Evolutionary conservation across 2,329 filamentous ascomycete species (phyloP).

Genomic region (Herpomyces periplanetae): DNA sequence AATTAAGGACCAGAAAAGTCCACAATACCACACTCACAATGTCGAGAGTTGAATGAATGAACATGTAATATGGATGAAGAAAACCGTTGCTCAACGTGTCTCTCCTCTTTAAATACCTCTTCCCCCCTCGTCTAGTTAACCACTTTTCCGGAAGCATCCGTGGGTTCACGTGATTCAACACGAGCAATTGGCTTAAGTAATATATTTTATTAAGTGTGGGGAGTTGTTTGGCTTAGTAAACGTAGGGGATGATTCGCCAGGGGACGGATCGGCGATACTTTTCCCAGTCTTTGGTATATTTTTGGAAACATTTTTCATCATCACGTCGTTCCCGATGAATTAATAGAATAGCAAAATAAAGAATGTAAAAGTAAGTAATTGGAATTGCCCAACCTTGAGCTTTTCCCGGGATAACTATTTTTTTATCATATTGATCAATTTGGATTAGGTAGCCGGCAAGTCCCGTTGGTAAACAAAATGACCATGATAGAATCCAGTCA

Average conservation of each 20-base stretch:
- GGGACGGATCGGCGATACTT: conserved; percentile 46
- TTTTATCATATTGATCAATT: conserved; percentile 5
- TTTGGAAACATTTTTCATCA: conserved; percentile 55
- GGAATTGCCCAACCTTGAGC: conserved; percentile 48
- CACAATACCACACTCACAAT: too few species aligned
- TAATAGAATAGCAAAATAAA: conserved; percentile 60
- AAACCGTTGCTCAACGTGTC: too few species aligned
- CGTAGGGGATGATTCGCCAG: conserved; percentile 41
- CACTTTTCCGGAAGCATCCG: too few species aligned
- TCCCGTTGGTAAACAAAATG: conserved; percentile 53
- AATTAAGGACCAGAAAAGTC: too few species aligned
- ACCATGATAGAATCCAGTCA: conserved; percentile 77
- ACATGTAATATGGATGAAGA: too few species aligned
- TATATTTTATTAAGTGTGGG: too few species aligned
- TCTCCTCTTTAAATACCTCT: too few species aligned
- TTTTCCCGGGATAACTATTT: conserved; percentile 24
- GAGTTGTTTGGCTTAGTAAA: conserved; percentile 26
- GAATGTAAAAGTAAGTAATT: conserved; percentile 69
- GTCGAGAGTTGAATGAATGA: too few species aligned
- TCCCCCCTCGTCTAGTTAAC: too few species aligned
- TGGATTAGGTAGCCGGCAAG: conserved; percentile 38
- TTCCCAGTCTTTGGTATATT: conserved; percentile 78
- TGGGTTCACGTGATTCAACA: too few species aligned
- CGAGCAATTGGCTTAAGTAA: too few species aligned
- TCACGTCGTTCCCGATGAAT: conserved; percentile 56